These are phyloP conservation scores for Boletellus emodensis DNA, from an alignment of 768 basidiomycete genomes.

Conservation along the genomic window DNA sequence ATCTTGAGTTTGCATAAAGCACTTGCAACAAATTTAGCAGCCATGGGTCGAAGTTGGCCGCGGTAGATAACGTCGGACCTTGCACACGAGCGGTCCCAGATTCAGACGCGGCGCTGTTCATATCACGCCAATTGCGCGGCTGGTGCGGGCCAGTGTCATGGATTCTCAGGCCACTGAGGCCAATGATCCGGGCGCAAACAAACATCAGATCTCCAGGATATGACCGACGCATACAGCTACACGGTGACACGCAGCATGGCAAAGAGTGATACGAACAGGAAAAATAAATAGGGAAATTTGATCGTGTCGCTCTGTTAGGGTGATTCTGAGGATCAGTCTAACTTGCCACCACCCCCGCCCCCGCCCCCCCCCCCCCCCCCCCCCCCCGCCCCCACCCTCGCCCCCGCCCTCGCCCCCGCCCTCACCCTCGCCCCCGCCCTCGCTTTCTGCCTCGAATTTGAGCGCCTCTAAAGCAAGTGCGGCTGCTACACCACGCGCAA, in stretches of 20 bases:
- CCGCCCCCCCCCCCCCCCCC: neutral
- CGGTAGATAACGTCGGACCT: slow-evolving; percentile 8
- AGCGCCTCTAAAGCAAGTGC: slow-evolving; percentile 35
- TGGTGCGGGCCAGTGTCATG: neutral
- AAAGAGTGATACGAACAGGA: neutral
- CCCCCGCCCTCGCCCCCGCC: slow-evolving; percentile 9
- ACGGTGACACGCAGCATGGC: neutral
- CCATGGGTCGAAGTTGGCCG: neutral
- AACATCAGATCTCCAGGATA: slow-evolving; percentile 8
- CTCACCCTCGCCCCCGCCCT: neutral
- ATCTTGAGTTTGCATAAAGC: slow-evolving; percentile 4
- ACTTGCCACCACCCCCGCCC: slow-evolving; percentile 12
- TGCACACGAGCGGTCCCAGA: slow-evolving; percentile 7
- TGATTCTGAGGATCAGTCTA: neutral
- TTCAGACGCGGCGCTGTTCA: slow-evolving; percentile 5
- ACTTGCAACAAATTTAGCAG: slow-evolving; percentile 14
- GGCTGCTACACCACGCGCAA: slow-evolving; percentile 44
- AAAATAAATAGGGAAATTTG: slow-evolving; percentile 8
- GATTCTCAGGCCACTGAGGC: slow-evolving; percentile 1
- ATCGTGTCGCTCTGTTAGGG: neutral
- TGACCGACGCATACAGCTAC: slow-evolving; percentile 8
- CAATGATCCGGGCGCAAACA: slow-evolving; percentile 5
- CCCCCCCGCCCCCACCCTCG: too few species aligned
- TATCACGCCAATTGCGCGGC: slow-evolving; percentile 7
- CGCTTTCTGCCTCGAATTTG: slow-evolving; percentile 19